phyloP scores from a whole-genome alignment of 140 eudicot species.

The Flaveria floridana region DNA sequence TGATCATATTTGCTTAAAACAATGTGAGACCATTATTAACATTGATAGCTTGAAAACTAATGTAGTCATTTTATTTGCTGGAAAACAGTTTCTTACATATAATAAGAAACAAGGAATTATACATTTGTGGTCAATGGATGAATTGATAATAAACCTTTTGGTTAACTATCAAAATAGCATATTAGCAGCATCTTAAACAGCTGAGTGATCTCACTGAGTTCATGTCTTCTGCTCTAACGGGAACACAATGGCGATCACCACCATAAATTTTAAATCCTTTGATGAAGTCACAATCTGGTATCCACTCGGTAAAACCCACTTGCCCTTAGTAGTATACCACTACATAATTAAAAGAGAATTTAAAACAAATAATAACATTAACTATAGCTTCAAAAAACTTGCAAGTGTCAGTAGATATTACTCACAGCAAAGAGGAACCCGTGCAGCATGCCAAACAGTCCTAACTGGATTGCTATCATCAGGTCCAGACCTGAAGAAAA shows the following conservation, averaged over 20 bases:
- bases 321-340: not conserved
- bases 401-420: not conserved
- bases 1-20: not conserved
- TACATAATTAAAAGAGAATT: not conserved
- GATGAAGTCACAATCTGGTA: not conserved
- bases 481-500: constrained; percentile 9
- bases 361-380: not conserved
- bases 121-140: not conserved
- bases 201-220: not conserved
- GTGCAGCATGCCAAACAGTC: not conserved
- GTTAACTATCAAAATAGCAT: not conserved
- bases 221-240: not conserved
- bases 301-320: not conserved
- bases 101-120: no score
- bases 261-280: not conserved
- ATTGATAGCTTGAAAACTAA: not conserved
- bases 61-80: not conserved
- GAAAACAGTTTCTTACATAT: not conserved
- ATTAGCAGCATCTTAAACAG: not conserved
- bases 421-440: not conserved
- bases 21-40: not conserved
- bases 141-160: not conserved
- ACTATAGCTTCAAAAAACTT: not conserved
- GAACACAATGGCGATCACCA: not conserved
- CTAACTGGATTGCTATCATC: not conserved